Conservation (phyloP, 768 basidiomycete genomes). For the Hericium rajendrae region DNA sequence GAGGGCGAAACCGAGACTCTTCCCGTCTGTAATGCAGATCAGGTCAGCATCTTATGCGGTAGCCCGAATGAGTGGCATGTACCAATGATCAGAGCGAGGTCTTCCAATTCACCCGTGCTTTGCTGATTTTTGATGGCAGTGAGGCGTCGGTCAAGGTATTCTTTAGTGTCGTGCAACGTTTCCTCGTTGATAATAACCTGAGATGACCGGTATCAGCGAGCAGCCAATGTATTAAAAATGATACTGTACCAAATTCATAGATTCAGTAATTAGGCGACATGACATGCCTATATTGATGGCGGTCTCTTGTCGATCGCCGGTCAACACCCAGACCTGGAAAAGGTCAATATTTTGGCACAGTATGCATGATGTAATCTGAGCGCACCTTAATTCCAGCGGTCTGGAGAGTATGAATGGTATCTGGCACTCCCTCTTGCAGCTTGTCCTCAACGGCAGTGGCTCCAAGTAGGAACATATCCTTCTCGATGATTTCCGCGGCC, state of each 20-base stretch:
- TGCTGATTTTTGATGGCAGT: slow-evolving; percentile 90
- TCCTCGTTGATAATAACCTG: slow-evolving; percentile 95
- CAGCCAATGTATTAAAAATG: background rate
- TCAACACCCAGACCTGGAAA: slow-evolving; percentile 86
- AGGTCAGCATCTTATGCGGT: background rate
- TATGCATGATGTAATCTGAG: background rate
- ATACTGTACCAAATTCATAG: slow-evolving; percentile 83
- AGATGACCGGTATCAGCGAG: background rate
- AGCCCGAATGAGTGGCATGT: background rate
- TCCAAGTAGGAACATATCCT: slow-evolving; percentile 84
- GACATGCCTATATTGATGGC: slow-evolving; percentile 99
- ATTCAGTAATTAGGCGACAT: slow-evolving; percentile 92
- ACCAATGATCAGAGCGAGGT: slow-evolving; percentile 93
- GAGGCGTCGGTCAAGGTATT: slow-evolving; percentile 82
- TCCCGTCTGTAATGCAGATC: slow-evolving; percentile 58
- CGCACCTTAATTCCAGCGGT: slow-evolving; percentile 93
- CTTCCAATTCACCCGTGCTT: slow-evolving; percentile 86
- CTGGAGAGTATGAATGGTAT: slow-evolving; percentile 94
- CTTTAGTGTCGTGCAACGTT: slow-evolving; percentile 67
- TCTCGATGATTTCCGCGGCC: slow-evolving; percentile 93
- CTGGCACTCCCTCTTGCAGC: slow-evolving; percentile 96
- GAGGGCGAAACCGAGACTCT: slow-evolving; percentile 85
- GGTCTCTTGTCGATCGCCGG: slow-evolving; percentile 97
- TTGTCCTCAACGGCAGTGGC: slow-evolving; percentile 99
- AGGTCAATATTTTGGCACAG: background rate